Evolutionary conservation across 2,329 filamentous ascomycete genomes (phyloP).

Genomic region (Furcasterigmium furcatum): DNA sequence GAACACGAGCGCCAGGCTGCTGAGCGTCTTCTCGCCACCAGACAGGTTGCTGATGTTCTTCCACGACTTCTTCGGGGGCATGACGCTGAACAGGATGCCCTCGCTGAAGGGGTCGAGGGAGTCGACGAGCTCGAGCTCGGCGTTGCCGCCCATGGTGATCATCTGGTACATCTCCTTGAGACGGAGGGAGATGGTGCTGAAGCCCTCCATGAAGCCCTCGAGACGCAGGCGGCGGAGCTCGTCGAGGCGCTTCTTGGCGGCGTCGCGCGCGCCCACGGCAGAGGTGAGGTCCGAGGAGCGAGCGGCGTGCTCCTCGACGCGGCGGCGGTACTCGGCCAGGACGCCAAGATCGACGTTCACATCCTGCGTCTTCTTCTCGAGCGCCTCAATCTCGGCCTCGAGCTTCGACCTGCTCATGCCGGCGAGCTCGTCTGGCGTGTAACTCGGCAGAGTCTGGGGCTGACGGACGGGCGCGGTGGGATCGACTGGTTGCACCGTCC

Average conservation of each 20-base stretch:
- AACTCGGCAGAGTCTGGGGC: slow-evolving; percentile 67
- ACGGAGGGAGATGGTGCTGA: slow-evolving; percentile 87
- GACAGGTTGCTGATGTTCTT: slow-evolving; percentile 97
- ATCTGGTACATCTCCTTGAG: slow-evolving; percentile 99
- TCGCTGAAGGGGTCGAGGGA: slow-evolving; percentile 95
- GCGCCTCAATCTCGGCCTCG: slow-evolving; percentile 58
- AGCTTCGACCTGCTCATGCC: slow-evolving; percentile 62
- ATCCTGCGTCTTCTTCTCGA: slow-evolving; percentile 74
- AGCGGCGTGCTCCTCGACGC: slow-evolving; percentile 77
- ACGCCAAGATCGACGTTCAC: slow-evolving; percentile 86
- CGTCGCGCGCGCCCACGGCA: slow-evolving; percentile 75
- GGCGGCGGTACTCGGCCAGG: slow-evolving; percentile 80
- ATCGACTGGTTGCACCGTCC: slow-evolving; percentile 1
- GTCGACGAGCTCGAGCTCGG: slow-evolving; percentile 94
- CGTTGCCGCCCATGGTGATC: slow-evolving; percentile 99
- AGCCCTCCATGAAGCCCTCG: slow-evolving; percentile 98
- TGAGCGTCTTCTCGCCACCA: slow-evolving; percentile 96
- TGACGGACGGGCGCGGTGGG: slow-evolving; percentile 20
- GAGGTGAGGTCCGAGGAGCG: slow-evolving; percentile 80
- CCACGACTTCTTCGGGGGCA: slow-evolving; percentile 99
- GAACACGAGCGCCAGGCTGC: slow-evolving; percentile 92
- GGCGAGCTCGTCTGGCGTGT: slow-evolving; percentile 68
- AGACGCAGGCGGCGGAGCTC: slow-evolving; percentile 86
- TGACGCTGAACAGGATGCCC: slow-evolving; percentile 94
- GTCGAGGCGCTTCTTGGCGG: slow-evolving; percentile 88